These are phyloP conservation scores for Phaeosphaeria sp. DNA, from an alignment of 2,329 filamentous ascomycete genomes.

Conservation along the genomic window DNA sequence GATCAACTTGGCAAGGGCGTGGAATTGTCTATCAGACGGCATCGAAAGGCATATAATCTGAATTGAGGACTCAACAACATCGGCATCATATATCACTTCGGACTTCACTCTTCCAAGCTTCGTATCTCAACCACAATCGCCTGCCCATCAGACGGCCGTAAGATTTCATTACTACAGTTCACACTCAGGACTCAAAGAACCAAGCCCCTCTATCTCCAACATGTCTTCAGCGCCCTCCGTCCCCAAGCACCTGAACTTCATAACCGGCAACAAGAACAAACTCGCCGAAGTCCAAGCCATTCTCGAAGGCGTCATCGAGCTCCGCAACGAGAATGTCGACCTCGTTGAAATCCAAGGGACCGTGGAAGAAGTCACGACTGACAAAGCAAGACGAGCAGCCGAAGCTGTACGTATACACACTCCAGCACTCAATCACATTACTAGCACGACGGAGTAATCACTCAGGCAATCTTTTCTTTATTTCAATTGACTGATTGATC, in stretches of 20 bases:
- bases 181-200: too few relatives aligned
- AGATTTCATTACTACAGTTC: too few relatives aligned
- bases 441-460: background rate
- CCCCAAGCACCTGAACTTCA: conserved; percentile 77
- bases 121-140: too few relatives aligned
- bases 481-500: too few relatives aligned
- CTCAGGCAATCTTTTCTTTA: conserved; percentile 41
- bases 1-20: conserved; percentile 16
- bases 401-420: conserved; percentile 70
- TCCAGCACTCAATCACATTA: background rate
- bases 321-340: conserved; percentile 78
- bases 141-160: too few relatives aligned
- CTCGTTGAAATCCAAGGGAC: conserved; percentile 90
- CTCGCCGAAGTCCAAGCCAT: conserved; percentile 88
- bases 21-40: conserved; percentile 9
- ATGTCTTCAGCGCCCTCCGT: conserved; percentile 23
- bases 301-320: conserved; percentile 71
- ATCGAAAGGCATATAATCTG: too few relatives aligned
- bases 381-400: conserved; percentile 86
- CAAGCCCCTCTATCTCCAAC: background rate
- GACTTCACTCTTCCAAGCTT: too few relatives aligned
- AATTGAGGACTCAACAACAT: too few relatives aligned
- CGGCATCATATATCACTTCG: too few relatives aligned
- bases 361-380: conserved; percentile 86
- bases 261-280: conserved; percentile 96